Percentiles rank a stretch among this genome's conserved stretches.
phyloP scores from a whole-genome alignment of 176 grass and related monocot species.

The Puccinellia tenuiflora region DNA sequence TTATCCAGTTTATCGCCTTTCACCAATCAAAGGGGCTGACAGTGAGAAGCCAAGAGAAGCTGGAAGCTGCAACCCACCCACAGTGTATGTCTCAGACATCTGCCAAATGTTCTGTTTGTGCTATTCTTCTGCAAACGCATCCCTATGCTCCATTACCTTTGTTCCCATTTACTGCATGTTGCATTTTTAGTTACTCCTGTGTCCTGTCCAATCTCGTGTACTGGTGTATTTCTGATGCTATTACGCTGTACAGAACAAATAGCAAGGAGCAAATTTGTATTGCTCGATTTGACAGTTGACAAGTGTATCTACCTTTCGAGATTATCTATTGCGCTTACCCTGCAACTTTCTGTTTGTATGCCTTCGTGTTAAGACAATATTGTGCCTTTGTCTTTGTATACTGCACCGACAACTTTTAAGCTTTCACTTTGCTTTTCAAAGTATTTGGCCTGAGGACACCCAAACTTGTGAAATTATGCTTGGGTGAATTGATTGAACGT shows the following conservation, averaged over 20 bases:
- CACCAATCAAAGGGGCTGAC: slow-evolving; percentile 44
- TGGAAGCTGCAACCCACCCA: slow-evolving; percentile 40
- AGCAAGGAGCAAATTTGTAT: neutral
- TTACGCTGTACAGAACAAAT: neutral
- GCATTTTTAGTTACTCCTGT: neutral
- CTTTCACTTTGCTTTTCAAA: slow-evolving; percentile 11
- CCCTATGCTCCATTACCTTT: neutral
- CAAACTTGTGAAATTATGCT: slow-evolving; percentile 10
- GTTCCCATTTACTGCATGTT: neutral
- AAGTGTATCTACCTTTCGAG: neutral
- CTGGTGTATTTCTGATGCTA: neutral
- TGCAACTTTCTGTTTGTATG: slow-evolving; percentile 19
- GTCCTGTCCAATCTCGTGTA: neutral
- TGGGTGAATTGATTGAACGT: neutral
- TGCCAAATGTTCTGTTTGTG: neutral
- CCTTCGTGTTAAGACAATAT: neutral
- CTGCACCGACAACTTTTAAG: neutral
- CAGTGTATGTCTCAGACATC: slow-evolving; percentile 39
- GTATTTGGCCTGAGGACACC: neutral
- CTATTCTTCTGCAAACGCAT: slow-evolving; percentile 14
- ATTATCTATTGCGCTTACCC: neutral
- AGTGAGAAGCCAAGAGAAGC: slow-evolving; percentile 30
- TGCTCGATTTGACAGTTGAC: neutral
- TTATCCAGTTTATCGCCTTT: slow-evolving; percentile 48
- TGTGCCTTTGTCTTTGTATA: neutral